Evolutionary conservation across 805 yeast genomes (phyloP), one percentile per base, ranked within the genome.

Genomic region (Nakazawaea wyomingensis): DNA sequence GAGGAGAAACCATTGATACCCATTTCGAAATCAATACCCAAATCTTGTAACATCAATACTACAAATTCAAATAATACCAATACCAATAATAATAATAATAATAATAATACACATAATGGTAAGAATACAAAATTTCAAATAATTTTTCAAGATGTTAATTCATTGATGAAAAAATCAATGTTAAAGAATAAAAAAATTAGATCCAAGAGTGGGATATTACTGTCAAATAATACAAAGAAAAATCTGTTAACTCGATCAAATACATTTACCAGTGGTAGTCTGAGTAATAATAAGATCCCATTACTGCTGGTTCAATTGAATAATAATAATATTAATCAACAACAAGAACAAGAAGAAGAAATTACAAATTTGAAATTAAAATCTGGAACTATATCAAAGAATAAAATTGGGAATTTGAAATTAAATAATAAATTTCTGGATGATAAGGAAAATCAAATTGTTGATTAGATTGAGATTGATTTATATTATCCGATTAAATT

Each of bases 121-220:
- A 44, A 44, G 22, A 18, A 16, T n/a, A 16, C 32, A 11, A 38
- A 35, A 39, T 44, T 44, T 18, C 47, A 44, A 29, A 44, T 44
- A 18, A 34, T 44, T n/a, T 44, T 44, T 43, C 47, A 44, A 39
- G 47, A 44, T 20, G 47, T 44, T n/a, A 35, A 44, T 33, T 38
- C 47, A 6, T 39, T 44, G 33, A 44, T 39, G 43, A 33, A 34
- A 21, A 39, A 39, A 35, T 30, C 39, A 6, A 4, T 42, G 14
- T 33, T 42, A 10, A 38, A 39, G 29, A 39, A 26, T 18, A 39
- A 39, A 29, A 35, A 30, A 29, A 19, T 34, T 5, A 34, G 47
- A 30, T 44, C 47, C 16, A 44, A 44, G 18, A 44, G 47, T 34
- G 43, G 43, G 4, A 24, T 44, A 4, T 31, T 44, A 20, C 17